A percentile compares a stretch with the other conserved stretches of the same genome.
Evolutionary conservation across 192 early-diverging fungal species (phyloP).

Genomic region (Irineochytrium annulatum): DNA sequence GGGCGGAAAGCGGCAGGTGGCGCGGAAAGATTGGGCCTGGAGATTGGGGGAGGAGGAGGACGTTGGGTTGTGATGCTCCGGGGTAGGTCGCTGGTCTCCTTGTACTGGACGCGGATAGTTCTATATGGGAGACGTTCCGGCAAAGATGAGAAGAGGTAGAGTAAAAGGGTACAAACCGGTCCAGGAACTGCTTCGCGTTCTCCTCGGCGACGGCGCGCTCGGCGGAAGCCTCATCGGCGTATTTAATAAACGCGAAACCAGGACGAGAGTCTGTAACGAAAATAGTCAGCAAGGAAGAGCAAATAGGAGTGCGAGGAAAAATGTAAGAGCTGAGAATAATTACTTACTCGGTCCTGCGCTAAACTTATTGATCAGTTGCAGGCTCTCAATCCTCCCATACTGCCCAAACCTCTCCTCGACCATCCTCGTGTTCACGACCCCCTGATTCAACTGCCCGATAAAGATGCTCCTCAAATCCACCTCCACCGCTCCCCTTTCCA

Average conservation of each 20-base stretch:
- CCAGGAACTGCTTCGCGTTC: conserved; percentile 35
- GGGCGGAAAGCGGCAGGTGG: too few species aligned
- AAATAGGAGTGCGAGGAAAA: background rate
- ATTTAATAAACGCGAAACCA: conserved; percentile 68
- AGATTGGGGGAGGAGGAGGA: too few species aligned
- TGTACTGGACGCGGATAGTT: conserved; percentile 37
- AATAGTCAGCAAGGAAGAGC: background rate
- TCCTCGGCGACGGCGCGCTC: conserved; percentile 49
- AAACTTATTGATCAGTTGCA: conserved; percentile 49
- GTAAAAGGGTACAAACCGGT: too few species aligned
- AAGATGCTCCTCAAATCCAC: conserved; percentile 57
- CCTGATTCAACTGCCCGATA: conserved; percentile 61
- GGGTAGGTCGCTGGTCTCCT: conserved; percentile 31
- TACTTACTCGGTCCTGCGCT: conserved; percentile 11
- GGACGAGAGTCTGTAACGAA: conserved; percentile 21
- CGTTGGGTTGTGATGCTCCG: too few species aligned
- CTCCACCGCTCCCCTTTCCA: conserved; percentile 39
- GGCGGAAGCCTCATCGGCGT: conserved; percentile 40
- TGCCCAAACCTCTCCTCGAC: conserved; percentile 47
- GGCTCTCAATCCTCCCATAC: conserved; percentile 51
- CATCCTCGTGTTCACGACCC: conserved; percentile 32
- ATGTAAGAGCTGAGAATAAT: background rate
- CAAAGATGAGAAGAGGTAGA: too few species aligned
- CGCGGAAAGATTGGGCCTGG: too few species aligned
- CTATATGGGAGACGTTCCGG: too few species aligned